Percentiles rank a stretch among this genome's conserved stretches.
These are phyloP conservation scores for Trichoderma sp. DNA, from an alignment of 2,329 filamentous ascomycete species.

Conservation along the genomic window DNA sequence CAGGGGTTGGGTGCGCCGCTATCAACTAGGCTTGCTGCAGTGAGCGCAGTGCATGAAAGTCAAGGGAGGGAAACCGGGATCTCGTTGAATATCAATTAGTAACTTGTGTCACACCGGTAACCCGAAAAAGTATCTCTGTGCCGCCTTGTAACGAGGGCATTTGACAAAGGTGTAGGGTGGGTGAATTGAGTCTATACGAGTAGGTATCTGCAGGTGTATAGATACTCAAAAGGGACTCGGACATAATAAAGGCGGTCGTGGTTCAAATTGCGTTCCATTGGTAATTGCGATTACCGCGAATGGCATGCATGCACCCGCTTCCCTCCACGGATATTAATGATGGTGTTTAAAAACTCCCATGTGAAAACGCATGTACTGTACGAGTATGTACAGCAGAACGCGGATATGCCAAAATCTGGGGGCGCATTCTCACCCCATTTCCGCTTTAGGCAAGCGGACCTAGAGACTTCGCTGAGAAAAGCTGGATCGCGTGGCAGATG, in stretches of 20 bases:
- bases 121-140: neutral
- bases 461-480: neutral
- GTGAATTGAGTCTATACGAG: neutral
- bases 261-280: neutral
- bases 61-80: neutral
- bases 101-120: neutral
- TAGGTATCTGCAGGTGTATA: neutral
- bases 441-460: constrained; percentile 11
- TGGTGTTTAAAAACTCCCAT: neutral
- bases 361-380: neutral
- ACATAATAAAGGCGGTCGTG: neutral
- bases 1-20: neutral
- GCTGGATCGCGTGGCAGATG: neutral
- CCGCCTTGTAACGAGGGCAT: neutral
- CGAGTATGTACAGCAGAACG: neutral
- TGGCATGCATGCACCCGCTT: neutral
- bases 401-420: neutral
- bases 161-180: neutral
- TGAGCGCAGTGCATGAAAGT: neutral
- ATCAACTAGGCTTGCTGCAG: neutral
- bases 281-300: neutral
- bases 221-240: neutral
- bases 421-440: neutral
- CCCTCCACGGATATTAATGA: neutral
- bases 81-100: neutral